Percentiles rank a stretch among this genome's conserved stretches.
Evolutionary conservation across 352 stramenopile genomes (phyloP).

Genomic region (Phytopythium chamaehyphon): DNA sequence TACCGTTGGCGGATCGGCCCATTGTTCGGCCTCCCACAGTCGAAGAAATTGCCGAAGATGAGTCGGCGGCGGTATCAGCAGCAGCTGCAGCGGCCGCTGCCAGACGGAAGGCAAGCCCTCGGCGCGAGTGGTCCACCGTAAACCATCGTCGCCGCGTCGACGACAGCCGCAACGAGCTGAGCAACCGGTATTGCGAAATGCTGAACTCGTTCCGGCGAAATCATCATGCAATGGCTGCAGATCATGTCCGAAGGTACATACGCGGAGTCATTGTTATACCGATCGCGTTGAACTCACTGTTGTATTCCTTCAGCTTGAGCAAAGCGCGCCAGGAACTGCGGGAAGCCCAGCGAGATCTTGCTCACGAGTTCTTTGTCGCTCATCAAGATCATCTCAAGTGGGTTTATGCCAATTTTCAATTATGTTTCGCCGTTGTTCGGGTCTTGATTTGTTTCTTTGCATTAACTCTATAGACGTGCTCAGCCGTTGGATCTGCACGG

Average conservation of each 20-base stretch:
- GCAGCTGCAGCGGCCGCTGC: constrained; percentile 6
- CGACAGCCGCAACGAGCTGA: constrained; percentile 47
- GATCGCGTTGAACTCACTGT: too few relatives aligned
- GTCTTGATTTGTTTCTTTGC: constrained; percentile 9
- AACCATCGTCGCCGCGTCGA: constrained; percentile 51
- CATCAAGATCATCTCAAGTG: constrained; percentile 49
- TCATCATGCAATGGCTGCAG: constrained; percentile 43
- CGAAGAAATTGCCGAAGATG: constrained; percentile 18
- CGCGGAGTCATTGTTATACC: constrained; percentile 1
- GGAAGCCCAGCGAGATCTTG: constrained; percentile 58
- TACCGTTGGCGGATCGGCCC: constrained; percentile 27
- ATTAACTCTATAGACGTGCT: constrained; percentile 21
- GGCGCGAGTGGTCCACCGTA: constrained; percentile 34
- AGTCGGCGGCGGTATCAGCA: constrained; percentile 7
- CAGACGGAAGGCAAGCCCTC: constrained; percentile 11
- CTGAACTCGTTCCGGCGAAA: constrained; percentile 54
- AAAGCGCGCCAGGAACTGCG: constrained; percentile 42
- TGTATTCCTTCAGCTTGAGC: constrained; percentile 29
- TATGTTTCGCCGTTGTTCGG: constrained; percentile 7
- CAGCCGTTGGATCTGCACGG: constrained; percentile 61
- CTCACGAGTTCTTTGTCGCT: constrained; percentile 52
- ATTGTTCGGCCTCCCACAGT: constrained; percentile 3
- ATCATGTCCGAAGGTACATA: constrained; percentile 57
- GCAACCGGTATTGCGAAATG: constrained; percentile 51
- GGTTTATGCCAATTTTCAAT: constrained; percentile 2